A percentile compares a stretch with the other conserved stretches of the same genome.
Conservation (phyloP, 2,329 filamentous ascomycete genomes). For the Venturia pyrina region DNA sequence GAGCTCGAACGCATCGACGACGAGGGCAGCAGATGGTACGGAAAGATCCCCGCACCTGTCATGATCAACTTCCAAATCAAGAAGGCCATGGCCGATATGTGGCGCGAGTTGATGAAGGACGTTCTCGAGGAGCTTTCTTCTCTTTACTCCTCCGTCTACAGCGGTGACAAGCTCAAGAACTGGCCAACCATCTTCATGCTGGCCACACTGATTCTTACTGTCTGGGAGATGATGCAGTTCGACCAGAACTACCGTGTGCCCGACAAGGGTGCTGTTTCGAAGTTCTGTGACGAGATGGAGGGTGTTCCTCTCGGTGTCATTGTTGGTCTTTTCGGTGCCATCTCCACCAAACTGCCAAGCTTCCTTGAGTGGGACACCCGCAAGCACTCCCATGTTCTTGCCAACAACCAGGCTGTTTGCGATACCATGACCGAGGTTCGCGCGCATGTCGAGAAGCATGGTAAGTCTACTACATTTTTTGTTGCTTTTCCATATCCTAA, state of each 20-base stretch:
- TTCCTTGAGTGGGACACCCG: constrained; percentile 90
- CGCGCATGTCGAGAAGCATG: constrained; percentile 85
- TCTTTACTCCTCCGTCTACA: constrained; percentile 96
- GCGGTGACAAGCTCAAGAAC: constrained; percentile 93
- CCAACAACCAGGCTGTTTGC: constrained; percentile 86
- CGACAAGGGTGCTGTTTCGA: constrained; percentile 73
- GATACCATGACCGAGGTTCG: constrained; percentile 94
- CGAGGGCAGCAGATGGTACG: constrained; percentile 74
- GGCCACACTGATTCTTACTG: constrained; percentile 80
- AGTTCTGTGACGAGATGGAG: constrained; percentile 97
- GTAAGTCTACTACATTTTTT: constrained; percentile 44
- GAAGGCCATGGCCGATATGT: constrained; percentile 93
- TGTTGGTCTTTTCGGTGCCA: constrained; percentile 92
- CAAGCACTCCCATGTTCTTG: constrained; percentile 81
- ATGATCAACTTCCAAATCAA: constrained; percentile 99
- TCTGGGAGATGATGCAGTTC: constrained; percentile 99
- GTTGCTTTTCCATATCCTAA: constrained; percentile 2
- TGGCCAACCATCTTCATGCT: constrained; percentile 99
- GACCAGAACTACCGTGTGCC: constrained; percentile 93
- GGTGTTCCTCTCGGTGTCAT: constrained; percentile 91
- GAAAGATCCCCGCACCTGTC: constrained; percentile 85
- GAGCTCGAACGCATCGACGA: constrained; percentile 85
- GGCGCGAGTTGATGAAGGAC: constrained; percentile 94
- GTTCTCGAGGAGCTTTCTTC: constrained; percentile 86
- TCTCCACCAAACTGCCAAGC: constrained; percentile 88